A percentile compares a stretch with the other conserved stretches of the same genome.
Evolutionary conservation across 2,329 filamentous ascomycete species (phyloP).

Genomic region (Sclerotinia nivalis): DNA sequence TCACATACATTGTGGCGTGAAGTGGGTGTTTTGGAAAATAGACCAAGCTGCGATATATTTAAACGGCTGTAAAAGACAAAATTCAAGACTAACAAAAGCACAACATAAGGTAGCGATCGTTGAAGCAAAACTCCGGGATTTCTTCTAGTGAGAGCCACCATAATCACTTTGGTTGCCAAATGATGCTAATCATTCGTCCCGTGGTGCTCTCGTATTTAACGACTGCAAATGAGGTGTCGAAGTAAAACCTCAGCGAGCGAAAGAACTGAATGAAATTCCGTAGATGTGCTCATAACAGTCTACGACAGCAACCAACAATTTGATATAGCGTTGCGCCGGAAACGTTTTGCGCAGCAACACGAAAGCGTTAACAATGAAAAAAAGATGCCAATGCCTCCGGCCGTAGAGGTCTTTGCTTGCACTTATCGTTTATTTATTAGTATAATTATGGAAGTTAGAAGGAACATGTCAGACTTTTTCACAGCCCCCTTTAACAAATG

Average conservation of each 20-base stretch:
- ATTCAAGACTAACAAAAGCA: slow-evolving; percentile 2
- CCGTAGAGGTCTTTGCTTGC: not conserved
- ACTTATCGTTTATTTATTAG: not conserved
- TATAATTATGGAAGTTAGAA: not conserved
- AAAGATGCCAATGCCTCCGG: not conserved
- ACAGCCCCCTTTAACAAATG: slow-evolving; percentile 5
- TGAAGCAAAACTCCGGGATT: not conserved
- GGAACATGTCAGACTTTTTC: not conserved
- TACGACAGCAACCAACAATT: not conserved
- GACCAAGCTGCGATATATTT: not conserved
- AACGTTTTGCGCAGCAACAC: not conserved
- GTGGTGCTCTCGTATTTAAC: not conserved
- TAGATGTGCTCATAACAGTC: not conserved
- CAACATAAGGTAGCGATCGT: not conserved
- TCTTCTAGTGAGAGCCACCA: slow-evolving; percentile 2
- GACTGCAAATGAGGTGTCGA: not conserved
- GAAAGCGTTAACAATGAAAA: not conserved
- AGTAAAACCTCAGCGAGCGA: not conserved
- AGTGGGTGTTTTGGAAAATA: not conserved
- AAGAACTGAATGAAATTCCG: not conserved
- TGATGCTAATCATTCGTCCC: slow-evolving; percentile 15
- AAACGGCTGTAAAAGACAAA: not conserved
- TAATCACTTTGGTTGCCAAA: not conserved
- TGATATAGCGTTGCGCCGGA: not conserved
- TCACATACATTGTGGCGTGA: not conserved